Percentiles rank a stretch among this genome's conserved stretches.
Evolutionary conservation across 2,329 filamentous ascomycete genomes (phyloP).

Genomic region (Paradendryphiella salina): DNA sequence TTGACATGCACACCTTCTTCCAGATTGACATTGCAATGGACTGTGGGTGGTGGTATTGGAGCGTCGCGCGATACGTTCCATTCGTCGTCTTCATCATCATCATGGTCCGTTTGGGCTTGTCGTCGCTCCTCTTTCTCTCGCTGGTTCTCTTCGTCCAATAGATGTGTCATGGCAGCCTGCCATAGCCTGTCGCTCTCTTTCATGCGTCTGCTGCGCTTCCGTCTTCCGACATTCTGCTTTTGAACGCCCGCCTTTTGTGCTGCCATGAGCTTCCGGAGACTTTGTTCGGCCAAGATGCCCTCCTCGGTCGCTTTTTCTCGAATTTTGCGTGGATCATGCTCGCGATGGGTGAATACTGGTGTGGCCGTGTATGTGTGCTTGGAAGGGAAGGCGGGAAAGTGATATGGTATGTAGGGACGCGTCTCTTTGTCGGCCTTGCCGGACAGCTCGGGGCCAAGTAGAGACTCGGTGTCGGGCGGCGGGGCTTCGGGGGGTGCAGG

Average conservation of each 20-base stretch:
- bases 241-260: conserved; percentile 53
- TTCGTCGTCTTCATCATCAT: conserved; percentile 24
- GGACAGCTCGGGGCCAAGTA: conserved; percentile 58
- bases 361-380: conserved; percentile 67
- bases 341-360: conserved; percentile 61
- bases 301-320: conserved; percentile 67
- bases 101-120: conserved; percentile 23
- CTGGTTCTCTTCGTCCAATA: conserved; percentile 50
- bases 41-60: conserved; percentile 38
- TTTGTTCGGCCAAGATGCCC: conserved; percentile 66
- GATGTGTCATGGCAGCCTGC: conserved; percentile 59
- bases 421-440: conserved; percentile 52
- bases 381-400: conserved; percentile 65
- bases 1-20: conserved; percentile 57
- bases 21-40: conserved; percentile 35
- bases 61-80: conserved; percentile 26
- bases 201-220: conserved; percentile 48
- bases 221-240: conserved; percentile 40
- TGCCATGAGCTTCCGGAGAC: conserved; percentile 61
- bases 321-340: conserved; percentile 62
- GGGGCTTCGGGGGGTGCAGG: conserved; percentile 47
- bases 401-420: conserved; percentile 59
- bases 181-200: conserved; percentile 57
- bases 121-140: conserved; percentile 30
- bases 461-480: conserved; percentile 51